Evolutionary conservation across 1,139 yeast genomes (phyloP), one percentile per base, ranked within the genome.

Genomic region (Debaryomyces udenii): DNA sequence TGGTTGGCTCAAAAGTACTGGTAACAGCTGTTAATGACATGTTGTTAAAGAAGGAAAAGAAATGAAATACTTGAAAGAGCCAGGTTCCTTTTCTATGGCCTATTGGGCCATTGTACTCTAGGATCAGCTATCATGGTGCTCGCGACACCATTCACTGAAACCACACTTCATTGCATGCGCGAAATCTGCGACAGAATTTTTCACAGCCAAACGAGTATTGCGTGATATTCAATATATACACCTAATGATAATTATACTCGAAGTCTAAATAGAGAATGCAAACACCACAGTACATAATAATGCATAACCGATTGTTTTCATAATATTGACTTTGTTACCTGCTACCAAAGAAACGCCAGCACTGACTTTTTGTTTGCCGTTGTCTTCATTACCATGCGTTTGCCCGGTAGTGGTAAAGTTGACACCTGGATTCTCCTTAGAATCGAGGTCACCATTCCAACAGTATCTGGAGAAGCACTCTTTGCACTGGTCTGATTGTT

Each of bases 401-500:
- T 70, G 56, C 40, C 82, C 83, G 11, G 67, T 61, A 6, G 58
- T 56, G 11, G 82, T 78, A 57, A 75, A 78, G 48, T 76, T 74
- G 41, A 66, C 58, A 37, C 46, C 58, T 5, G 52, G 57, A 16
- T 57, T 57, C 40, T 51, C 52, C 18, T 51, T 44, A 16, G 55
- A 50, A 37, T 49, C 57, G 17, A 56, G 42, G 9, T 62, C 53
- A 31, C 93, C 94, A 55, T 86, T 80, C 96, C 96, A 90, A 63
- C 97, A 90, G 65, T 89, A 89, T 30, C 72, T 71, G 27, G 69
- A 61, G 60, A 89, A 86, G 64, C 98, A 91, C 40, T 67, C 48
- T 47, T 77, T 64, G 72, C 97, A 91, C 58, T 86, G 90, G 2
- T 76, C 81, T 6, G 90, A 76, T 47, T 82, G 83, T 14, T 76